A percentile compares a stretch with the other conserved stretches of the same genome.
These are phyloP conservation scores for Microstroma glucosiphilum DNA, from an alignment of 1,284 basidiomycete genomes.

Conservation along the genomic window DNA sequence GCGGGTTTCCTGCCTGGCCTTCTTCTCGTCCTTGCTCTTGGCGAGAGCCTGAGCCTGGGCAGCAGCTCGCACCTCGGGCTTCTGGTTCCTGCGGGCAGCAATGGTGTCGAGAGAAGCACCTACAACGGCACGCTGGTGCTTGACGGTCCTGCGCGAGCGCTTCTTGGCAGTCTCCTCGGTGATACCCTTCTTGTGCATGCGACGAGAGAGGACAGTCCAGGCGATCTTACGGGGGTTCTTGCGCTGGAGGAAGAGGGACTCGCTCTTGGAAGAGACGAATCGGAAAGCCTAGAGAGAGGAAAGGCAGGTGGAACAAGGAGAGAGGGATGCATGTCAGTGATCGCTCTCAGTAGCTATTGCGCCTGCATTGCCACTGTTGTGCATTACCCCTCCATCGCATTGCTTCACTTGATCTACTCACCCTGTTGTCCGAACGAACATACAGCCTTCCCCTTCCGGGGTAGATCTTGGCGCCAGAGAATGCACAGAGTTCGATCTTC, in stretches of 20 bases:
- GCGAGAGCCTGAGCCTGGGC: slow-evolving; percentile 81
- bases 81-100: slow-evolving; percentile 69
- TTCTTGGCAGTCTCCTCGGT: slow-evolving; percentile 99
- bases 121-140: slow-evolving; percentile 96
- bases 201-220: slow-evolving; percentile 93
- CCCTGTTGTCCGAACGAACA: slow-evolving; percentile 51
- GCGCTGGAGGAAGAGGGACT: slow-evolving; percentile 96
- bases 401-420: slow-evolving; percentile 19
- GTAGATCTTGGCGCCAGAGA: slow-evolving; percentile 51
- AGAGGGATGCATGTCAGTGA: not conserved
- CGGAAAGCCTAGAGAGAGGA: slow-evolving; percentile 40
- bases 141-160: slow-evolving; percentile 91
- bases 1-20: slow-evolving; percentile 55
- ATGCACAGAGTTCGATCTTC: slow-evolving; percentile 51
- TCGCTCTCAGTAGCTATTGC: not conserved
- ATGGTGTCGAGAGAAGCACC: slow-evolving; percentile 90
- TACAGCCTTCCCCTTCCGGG: slow-evolving; percentile 49
- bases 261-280: slow-evolving; percentile 57
- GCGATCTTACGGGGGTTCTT: slow-evolving; percentile 99
- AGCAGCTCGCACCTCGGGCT: slow-evolving; percentile 74
- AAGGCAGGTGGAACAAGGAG: not conserved
- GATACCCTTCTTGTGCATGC: slow-evolving; percentile 99
- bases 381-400: not conserved
- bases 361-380: not conserved
- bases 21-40: slow-evolving; percentile 85